Evolutionary conservation across 2,329 filamentous ascomycete species (phyloP), one percentile per base, ranked within the genome.

Genomic region (Fusarium irregulare): DNA sequence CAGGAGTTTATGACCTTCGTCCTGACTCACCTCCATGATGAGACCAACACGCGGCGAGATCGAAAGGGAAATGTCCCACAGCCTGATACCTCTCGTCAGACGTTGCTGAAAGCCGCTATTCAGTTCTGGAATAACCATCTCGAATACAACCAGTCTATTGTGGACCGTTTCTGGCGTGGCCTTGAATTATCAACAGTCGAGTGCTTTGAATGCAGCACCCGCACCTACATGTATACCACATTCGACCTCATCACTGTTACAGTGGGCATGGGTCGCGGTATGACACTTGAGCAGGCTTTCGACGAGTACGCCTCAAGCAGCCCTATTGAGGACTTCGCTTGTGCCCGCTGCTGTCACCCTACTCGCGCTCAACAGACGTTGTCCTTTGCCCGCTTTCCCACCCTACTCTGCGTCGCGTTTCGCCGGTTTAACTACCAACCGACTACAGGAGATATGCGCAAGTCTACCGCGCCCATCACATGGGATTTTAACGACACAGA

Each of bases 1-100:
- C 92, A 94, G 70, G 96, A 98, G 75, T 97, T 97, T 72, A 90
- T 95, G 71, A 89, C 90, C 47, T 97, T 97, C 76, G 79, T 98
- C 27, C 85, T 97, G 40, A 90, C 93, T 56, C 90, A 92, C 70
- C 84, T 98, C 14, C 91, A 95, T 73, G 92, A 96, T 76, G 96
- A 99, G 79, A 90, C 97, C 7, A 97, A 97, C 77, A 78, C 77
- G 27, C 78, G 79, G 16, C 81, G 83, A n/a, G 83, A 90, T 63
- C 83, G 64, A 21, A 69, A 76, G 21, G 78, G 78, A 55, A 72
- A 71, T 6, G 72, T 72, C 2, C 42, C 64, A 23, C 75, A 80
- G 63, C 80, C 80, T 13, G 71, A 76, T 32, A 81, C 78, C 27
- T 76, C 76, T 54, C 68, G 60, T 12, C 78, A 77, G 58, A 77